phyloP scores from a whole-genome alignment of 2,329 filamentous ascomycete species.

The Knufia fluminis region DNA sequence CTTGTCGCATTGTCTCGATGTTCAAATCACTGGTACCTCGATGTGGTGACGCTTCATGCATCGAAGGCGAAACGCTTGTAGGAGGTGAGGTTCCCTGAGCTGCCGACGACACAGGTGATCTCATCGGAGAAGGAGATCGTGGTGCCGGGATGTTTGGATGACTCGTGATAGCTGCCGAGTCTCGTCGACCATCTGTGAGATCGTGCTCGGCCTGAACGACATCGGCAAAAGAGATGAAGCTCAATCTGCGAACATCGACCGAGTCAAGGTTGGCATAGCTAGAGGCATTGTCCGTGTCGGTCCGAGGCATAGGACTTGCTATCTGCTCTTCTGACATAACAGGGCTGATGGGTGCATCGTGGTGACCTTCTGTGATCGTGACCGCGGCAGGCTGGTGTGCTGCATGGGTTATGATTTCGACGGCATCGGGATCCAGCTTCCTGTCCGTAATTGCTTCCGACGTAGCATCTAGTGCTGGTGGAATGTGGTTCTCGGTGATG shows the following conservation, averaged over 20 bases:
- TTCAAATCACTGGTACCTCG: constrained; percentile 60
- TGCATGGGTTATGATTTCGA: constrained; percentile 84
- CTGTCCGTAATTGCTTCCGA: constrained; percentile 85
- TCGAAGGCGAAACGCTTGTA: constrained; percentile 63
- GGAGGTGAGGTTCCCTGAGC: constrained; percentile 61
- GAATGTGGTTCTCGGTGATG: constrained; percentile 87
- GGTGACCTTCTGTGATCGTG: constrained; percentile 46
- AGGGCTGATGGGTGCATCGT: constrained; percentile 25
- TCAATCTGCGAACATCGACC: constrained; percentile 70
- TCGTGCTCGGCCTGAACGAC: constrained; percentile 67
- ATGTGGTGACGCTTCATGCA: constrained; percentile 60
- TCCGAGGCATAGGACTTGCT: constrained; percentile 4
- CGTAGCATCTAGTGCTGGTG: constrained; percentile 80
- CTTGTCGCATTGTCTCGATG: constrained; percentile 90
- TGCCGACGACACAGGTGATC: constrained; percentile 68
- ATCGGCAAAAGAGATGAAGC: constrained; percentile 95
- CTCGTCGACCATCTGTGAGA: constrained; percentile 41
- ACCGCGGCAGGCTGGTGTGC: constrained; percentile 71
- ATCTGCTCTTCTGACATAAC: constrained; percentile 43
- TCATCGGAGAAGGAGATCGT: constrained; percentile 69
- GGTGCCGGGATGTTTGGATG: constrained; percentile 19
- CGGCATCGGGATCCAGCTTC: constrained; percentile 73
- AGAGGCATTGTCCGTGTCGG: constrained; percentile 53
- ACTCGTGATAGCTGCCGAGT: constrained; percentile 45
- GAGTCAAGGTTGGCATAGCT: constrained; percentile 71